phyloP scores from a whole-genome alignment of 1,139 yeast genomes.

The Kluyveromyces marxianus region DNA sequence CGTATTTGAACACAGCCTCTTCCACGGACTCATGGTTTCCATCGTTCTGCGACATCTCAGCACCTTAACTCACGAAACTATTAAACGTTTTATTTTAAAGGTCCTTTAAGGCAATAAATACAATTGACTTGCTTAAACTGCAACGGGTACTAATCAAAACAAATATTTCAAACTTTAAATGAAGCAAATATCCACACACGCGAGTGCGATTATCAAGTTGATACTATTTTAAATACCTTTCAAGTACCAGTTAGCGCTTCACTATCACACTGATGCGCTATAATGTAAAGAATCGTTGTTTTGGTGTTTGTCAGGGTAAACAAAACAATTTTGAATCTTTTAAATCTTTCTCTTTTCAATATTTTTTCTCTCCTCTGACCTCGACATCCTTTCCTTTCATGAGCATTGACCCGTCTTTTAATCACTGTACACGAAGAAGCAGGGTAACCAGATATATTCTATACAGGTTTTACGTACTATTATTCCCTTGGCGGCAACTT shows the following conservation, averaged over 20 bases:
- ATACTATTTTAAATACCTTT: no score
- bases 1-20: slow-evolving; percentile 69
- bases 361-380: not conserved
- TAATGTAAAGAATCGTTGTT: not conserved
- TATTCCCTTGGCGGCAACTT: not conserved
- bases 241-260: no score
- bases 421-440: not conserved
- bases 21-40: slow-evolving; percentile 26
- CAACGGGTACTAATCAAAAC: no score
- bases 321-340: not conserved
- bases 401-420: slow-evolving; percentile 3
- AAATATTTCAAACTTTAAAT: not conserved
- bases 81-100: no score
- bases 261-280: not conserved
- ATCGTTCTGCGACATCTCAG: slow-evolving; percentile 6
- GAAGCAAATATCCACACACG: not conserved
- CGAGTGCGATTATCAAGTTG: no score
- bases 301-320: slow-evolving; percentile 6
- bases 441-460: slow-evolving; percentile 6
- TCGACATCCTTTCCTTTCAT: not conserved
- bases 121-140: no score
- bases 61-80: not conserved
- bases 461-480: no score
- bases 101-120: no score
- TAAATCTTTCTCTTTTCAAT: not conserved